Conservation (phyloP, 371 early-diverging fungal species). For the Encephalitozoon hellem region DNA sequence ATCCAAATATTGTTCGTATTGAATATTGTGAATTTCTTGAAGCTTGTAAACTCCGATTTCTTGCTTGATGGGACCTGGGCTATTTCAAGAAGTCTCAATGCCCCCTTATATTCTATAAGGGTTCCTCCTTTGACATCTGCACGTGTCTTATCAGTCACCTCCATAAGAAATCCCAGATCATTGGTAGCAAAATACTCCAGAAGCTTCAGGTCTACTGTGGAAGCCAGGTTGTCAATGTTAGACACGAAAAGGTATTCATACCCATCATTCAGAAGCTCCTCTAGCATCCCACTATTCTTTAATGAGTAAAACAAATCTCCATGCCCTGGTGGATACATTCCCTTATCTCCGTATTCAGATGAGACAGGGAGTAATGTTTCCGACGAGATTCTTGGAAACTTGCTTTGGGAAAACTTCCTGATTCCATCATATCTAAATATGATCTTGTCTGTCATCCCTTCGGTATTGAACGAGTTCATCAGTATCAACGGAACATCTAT, state of each 20-base stretch:
- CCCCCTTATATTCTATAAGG: slow-evolving; percentile 86
- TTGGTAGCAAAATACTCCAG: slow-evolving; percentile 78
- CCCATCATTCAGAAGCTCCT: slow-evolving; percentile 81
- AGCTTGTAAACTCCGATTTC: slow-evolving; percentile 86
- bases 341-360: slow-evolving; percentile 62
- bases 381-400: slow-evolving; percentile 83
- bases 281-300: slow-evolving; percentile 80
- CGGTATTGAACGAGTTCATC: slow-evolving; percentile 99
- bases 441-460: slow-evolving; percentile 84
- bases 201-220: slow-evolving; percentile 84
- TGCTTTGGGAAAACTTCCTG: slow-evolving; percentile 88
- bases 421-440: slow-evolving; percentile 85
- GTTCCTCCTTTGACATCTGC: slow-evolving; percentile 99
- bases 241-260: slow-evolving; percentile 96
- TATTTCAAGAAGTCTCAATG: slow-evolving; percentile 85
- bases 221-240: slow-evolving; percentile 97
- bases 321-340: slow-evolving; percentile 96
- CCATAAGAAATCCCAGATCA: slow-evolving; percentile 90
- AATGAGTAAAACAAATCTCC: slow-evolving; percentile 93
- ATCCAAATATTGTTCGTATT: slow-evolving; percentile 99
- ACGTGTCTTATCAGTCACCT: slow-evolving; percentile 96
- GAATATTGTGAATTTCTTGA: slow-evolving; percentile 98
- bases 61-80: slow-evolving; percentile 94
- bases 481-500: slow-evolving; percentile 87
- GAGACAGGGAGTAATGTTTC: slow-evolving; percentile 79